Base-by-base conservation (phyloP, 768 basidiomycete species). In the Boletus bicolor region DNA sequence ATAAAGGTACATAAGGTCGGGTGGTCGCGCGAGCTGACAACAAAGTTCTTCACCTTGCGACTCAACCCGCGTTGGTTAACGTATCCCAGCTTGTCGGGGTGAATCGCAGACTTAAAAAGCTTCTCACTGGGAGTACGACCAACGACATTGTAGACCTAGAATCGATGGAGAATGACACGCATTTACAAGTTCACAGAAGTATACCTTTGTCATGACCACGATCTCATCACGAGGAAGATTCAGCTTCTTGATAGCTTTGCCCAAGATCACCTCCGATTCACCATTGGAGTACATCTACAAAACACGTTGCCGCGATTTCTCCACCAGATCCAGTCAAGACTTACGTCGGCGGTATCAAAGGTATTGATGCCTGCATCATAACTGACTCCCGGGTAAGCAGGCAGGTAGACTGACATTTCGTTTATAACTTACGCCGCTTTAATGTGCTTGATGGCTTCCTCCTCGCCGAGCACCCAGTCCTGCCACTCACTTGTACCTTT, bases 1-100 rank as follows among this genome's bases (percentile, higher is more conserved):
- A 32, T 1, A 8, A 45, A 35, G 14, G 36, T 11, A n/a, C 21
- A 19, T 45, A 5, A 50, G 14, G 15, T 34, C 28, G 5, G 12
- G 15, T 37, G 38, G 44, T 24, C 14, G 19, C 7, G n/a, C 37
- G 6, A 2, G 53, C 73, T 35, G 67, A 79, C 24, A 19, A 77
- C 79, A 1, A 67, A 82, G 26, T 76, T 70, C 4, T n/a, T 59
- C 8, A 54, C 54, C 51, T 49, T 49, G 37, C 49, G 49, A 37
- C 49, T 49, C 37, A 49, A 28, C 17, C 37, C 49, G 36, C 49
- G 49, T 38, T 49, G 49, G 26, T 49, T 49, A 14, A 49, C 49
- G 10, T 49, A 49, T 37, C 49, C 49, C 26, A 53, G 36, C 5
- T 48, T 28, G 45, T 53, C 51, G 12, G 51, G 6, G 44, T 53